phyloP scores from a whole-genome alignment of 139 green algal species.

The Chlorella sp. region DNA sequence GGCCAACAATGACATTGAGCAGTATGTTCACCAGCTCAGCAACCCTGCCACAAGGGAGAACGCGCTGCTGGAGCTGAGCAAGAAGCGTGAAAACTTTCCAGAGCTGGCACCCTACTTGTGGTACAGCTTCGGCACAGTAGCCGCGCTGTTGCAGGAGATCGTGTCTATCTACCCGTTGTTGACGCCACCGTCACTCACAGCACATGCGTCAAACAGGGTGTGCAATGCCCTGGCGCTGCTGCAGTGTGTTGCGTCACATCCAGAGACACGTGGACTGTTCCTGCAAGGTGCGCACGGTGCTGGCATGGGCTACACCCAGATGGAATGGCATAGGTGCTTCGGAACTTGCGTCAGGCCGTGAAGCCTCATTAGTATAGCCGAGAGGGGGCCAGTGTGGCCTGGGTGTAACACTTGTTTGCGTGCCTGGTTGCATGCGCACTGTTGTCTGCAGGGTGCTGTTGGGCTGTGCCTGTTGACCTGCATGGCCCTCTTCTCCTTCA shows the following conservation, averaged over 20 bases:
- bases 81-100: constrained; percentile 92
- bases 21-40: constrained; percentile 49
- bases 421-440: too few species aligned
- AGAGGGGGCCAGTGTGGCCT: too few species aligned
- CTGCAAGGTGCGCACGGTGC: constrained; percentile 69
- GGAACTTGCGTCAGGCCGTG: too few species aligned
- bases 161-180: constrained; percentile 96
- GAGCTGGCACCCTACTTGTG: constrained; percentile 95
- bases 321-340: too few species aligned
- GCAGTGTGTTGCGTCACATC: constrained; percentile 96
- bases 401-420: too few species aligned
- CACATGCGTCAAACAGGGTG: constrained; percentile 93
- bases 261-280: constrained; percentile 90
- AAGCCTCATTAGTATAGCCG: too few species aligned
- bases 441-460: too few species aligned
- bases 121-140: constrained; percentile 94
- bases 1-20: constrained; percentile 45
- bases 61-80: constrained; percentile 94
- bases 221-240: constrained; percentile 98
- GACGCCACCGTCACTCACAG: constrained; percentile 85
- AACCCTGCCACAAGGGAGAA: constrained; percentile 73
- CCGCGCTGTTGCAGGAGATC: constrained; percentile 96
- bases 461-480: too few species aligned
- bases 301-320: too few species aligned
- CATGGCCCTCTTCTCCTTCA: too few species aligned